A percentile compares a stretch with the other conserved stretches of the same genome.
These are phyloP conservation scores for Zymoseptoria ardabiliae DNA, from an alignment of 2,329 filamentous ascomycete species.

Conservation along the genomic window DNA sequence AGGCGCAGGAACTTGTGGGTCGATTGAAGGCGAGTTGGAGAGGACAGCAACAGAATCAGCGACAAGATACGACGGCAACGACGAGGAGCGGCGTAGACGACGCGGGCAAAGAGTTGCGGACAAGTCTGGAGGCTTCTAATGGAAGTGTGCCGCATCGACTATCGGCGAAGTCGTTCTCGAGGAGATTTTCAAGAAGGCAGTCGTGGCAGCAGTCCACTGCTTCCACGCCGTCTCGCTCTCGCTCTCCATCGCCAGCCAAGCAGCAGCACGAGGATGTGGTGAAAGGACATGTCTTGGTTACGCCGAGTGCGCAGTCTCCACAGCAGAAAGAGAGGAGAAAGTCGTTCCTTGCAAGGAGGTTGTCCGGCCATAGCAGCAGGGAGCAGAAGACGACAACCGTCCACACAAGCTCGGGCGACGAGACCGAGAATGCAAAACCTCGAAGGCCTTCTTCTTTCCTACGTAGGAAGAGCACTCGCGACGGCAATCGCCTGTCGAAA, in stretches of 20 bases:
- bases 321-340: constrained; percentile 9
- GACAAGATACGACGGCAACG: constrained; percentile 16
- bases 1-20: constrained; percentile 26
- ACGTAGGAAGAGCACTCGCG: constrained; percentile 13
- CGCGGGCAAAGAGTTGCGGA: constrained; percentile 11
- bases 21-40: constrained; percentile 19
- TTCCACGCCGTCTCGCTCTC: constrained; percentile 25
- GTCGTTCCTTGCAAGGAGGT: constrained; percentile 8
- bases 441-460: constrained; percentile 16
- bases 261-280: constrained; percentile 1
- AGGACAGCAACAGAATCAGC: constrained; percentile 11
- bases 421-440: constrained; percentile 10
- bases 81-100: constrained; percentile 20
- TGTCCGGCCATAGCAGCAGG: constrained; percentile 6
- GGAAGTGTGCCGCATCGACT: constrained; percentile 17
- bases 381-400: constrained; percentile 11
- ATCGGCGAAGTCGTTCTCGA: constrained; percentile 20
- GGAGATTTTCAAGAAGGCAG: constrained; percentile 18
- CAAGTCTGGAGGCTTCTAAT: constrained; percentile 15
- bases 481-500: constrained; percentile 8
- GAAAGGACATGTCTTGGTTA: neutral
- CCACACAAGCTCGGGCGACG: constrained; percentile 10
- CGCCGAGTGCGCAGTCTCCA: constrained; percentile 5
- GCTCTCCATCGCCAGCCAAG: constrained; percentile 28
- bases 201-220: constrained; percentile 24